Conservation (phyloP, 1,284 basidiomycete species). For the Fistulinella staudtii region DNA sequence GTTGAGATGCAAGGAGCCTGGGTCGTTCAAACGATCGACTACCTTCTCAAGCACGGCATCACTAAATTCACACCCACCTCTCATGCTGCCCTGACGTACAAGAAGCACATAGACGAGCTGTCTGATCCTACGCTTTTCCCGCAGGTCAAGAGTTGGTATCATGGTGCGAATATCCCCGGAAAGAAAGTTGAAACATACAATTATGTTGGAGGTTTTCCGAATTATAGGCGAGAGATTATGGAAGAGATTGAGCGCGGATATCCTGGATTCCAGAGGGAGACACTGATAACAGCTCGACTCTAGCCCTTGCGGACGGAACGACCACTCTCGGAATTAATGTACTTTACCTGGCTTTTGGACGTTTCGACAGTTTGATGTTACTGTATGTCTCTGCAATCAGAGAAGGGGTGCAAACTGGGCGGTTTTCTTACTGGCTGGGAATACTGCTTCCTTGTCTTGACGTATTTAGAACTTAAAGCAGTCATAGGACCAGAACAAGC, state of each 20-base stretch:
- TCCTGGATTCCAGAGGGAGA: conserved; percentile 12
- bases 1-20: conserved; percentile 9
- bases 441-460: too few species aligned
- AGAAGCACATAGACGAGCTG: conserved; percentile 5
- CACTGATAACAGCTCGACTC: not conserved
- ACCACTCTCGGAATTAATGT: not conserved
- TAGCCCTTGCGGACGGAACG: not conserved
- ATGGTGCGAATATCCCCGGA: conserved; percentile 13
- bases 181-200: conserved; percentile 13
- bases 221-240: conserved; percentile 12
- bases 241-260: conserved; percentile 14
- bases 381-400: too few species aligned
- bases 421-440: too few species aligned
- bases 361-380: not conserved
- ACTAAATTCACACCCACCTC: conserved; percentile 17
- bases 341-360: not conserved
- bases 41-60: conserved; percentile 7
- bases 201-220: conserved; percentile 10
- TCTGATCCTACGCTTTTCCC: conserved; percentile 10
- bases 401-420: too few species aligned
- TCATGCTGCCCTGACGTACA: conserved; percentile 10
- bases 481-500: too few species aligned
- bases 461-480: too few species aligned
- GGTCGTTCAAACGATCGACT: conserved; percentile 17
- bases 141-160: conserved; percentile 2